phyloP scores from a whole-genome alignment of 83 land plant species.

The Picea mariana region DNA sequence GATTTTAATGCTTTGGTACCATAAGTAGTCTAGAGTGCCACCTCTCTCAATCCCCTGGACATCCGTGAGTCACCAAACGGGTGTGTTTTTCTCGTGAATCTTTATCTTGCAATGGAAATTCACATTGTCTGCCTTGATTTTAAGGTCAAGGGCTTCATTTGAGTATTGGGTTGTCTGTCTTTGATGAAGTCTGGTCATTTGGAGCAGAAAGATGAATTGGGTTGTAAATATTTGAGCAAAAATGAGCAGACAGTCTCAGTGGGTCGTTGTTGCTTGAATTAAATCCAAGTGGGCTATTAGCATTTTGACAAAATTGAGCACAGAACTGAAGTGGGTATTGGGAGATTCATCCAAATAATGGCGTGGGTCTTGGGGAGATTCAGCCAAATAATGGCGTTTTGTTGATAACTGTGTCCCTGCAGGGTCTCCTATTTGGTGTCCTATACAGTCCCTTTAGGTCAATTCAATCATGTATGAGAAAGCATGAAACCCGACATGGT shows the following conservation, averaged over 20 bases:
- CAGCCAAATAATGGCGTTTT: neutral
- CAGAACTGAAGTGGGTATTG: conserved; percentile 1
- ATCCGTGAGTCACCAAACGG: conserved; percentile 8
- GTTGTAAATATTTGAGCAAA: neutral
- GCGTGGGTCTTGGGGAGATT: conserved; percentile 2
- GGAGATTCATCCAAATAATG: neutral
- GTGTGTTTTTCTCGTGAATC: neutral
- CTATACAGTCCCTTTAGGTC: neutral
- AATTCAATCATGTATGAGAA: neutral
- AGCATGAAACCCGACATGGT: neutral
- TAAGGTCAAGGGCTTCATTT: neutral
- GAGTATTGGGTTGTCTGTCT: neutral
- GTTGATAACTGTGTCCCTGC: neutral
- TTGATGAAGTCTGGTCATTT: neutral
- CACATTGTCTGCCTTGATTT: conserved; percentile 1
- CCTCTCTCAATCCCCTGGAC: neutral
- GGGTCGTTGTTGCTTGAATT: too few species aligned
- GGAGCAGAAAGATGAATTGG: neutral
- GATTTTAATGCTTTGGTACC: neutral
- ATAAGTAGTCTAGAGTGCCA: neutral
- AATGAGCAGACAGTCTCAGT: neutral
- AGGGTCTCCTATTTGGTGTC: neutral
- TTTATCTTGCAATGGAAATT: neutral
- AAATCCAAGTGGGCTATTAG: neutral
- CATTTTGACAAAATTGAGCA: neutral